Percentiles rank a stretch among this genome's conserved stretches.
Conservation (phyloP, 768 basidiomycete genomes). For the Boletus rufocinnamomeus region DNA sequence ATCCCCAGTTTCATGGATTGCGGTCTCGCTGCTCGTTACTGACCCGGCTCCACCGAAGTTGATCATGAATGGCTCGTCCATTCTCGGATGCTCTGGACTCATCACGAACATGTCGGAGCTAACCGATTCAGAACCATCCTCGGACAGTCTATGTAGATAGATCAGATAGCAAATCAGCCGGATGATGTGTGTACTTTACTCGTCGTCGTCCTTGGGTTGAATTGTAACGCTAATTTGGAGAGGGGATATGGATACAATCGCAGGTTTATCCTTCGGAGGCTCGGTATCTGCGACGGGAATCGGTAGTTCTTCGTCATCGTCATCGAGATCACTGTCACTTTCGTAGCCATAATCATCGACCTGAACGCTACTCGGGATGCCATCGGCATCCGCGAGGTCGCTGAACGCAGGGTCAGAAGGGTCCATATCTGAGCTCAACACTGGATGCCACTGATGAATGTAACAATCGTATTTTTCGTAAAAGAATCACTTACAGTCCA, state of each 20-base stretch:
- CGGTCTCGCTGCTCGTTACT: background rate
- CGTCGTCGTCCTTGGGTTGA: conserved; percentile 12
- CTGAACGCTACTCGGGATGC: conserved; percentile 3
- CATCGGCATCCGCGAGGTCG: conserved; percentile 14
- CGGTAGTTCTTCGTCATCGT: conserved; percentile 30
- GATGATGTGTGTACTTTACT: background rate
- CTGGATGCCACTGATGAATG: background rate
- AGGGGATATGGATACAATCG: background rate
- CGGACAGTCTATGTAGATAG: conserved; percentile 7
- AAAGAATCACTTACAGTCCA: conserved; percentile 17
- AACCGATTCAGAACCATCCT: conserved; percentile 15
- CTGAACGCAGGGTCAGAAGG: conserved; percentile 9
- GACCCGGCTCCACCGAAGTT: background rate
- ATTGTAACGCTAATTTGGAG: background rate
- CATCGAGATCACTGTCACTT: conserved; percentile 36
- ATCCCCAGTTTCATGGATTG: background rate
- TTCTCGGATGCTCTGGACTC: conserved; percentile 10
- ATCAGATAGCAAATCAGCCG: background rate
- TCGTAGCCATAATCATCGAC: conserved; percentile 13
- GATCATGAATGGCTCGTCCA: background rate
- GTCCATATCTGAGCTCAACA: conserved; percentile 11
- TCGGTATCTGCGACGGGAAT: background rate
- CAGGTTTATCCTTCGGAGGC: background rate
- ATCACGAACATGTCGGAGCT: conserved; percentile 25
- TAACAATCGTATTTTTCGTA: background rate